Conservation (phyloP, 2,329 filamentous ascomycete genomes). For the Calonectria multiphialidica region DNA sequence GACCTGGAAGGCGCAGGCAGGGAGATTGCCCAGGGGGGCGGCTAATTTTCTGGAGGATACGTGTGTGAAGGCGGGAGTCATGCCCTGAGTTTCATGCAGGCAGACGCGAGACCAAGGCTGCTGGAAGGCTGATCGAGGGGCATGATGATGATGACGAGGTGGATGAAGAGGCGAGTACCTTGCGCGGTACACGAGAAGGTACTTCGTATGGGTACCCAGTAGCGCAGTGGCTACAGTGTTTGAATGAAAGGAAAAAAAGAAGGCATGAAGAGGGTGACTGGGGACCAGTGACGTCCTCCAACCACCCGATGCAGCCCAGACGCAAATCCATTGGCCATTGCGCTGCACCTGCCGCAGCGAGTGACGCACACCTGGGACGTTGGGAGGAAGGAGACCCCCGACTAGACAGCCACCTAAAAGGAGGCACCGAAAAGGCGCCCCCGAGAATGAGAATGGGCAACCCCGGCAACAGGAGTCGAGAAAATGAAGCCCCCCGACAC, state of each 20-base stretch:
- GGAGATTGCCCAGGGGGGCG: conserved; percentile 16
- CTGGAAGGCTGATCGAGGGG: conserved; percentile 17
- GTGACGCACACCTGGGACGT: conserved; percentile 19
- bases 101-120: conserved; percentile 6
- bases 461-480: conserved; percentile 11
- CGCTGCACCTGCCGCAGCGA: conserved; percentile 3
- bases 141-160: conserved; percentile 24
- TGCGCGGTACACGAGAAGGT: conserved; percentile 2
- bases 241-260: background rate
- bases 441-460: conserved; percentile 21
- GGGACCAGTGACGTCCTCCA: conserved; percentile 26
- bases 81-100: conserved; percentile 12
- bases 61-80: background rate
- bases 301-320: conserved; percentile 9
- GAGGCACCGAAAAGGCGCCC: conserved; percentile 16
- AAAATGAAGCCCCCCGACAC: conserved; percentile 1
- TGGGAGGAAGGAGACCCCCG: conserved; percentile 21
- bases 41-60: conserved; percentile 12
- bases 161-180: conserved; percentile 14
- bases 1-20: conserved; percentile 5
- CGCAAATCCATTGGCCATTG: conserved; percentile 15
- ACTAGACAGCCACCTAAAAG: conserved; percentile 8
- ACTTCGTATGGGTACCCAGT: conserved; percentile 4
- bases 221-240: conserved; percentile 22
- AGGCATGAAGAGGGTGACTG: conserved; percentile 8